These are phyloP conservation scores for Aspergillus pseudoglaucus DNA, from an alignment of 2,329 filamentous ascomycete genomes.

Conservation along the genomic window DNA sequence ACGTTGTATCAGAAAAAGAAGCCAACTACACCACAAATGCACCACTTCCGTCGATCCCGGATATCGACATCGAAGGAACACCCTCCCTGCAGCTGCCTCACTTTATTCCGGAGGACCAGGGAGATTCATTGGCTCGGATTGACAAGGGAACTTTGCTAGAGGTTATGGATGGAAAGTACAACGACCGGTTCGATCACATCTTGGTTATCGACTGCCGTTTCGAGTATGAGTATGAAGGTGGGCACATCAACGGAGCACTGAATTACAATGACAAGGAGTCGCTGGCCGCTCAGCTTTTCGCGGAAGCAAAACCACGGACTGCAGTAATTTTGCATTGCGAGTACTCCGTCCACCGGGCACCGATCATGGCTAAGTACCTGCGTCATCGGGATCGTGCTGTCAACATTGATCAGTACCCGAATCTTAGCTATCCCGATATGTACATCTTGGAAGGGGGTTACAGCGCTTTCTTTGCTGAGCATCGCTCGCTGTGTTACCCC, in stretches of 20 bases:
- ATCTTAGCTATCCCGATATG: conserved; percentile 88
- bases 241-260: conserved; percentile 85
- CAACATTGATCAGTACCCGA: conserved; percentile 81
- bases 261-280: conserved; percentile 97
- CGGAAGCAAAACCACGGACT: conserved; percentile 62
- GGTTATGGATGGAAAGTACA: conserved; percentile 80
- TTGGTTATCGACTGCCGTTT: conserved; percentile 95
- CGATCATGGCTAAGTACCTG: conserved; percentile 91
- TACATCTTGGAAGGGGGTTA: conserved; percentile 97
- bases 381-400: conserved; percentile 79
- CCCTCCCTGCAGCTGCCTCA: conserved; percentile 73
- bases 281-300: conserved; percentile 72
- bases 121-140: conserved; percentile 84
- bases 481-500: conserved; percentile 77
- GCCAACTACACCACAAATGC: conserved; percentile 50
- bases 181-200: conserved; percentile 68
- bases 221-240: conserved; percentile 96
- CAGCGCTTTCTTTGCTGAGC: conserved; percentile 78
- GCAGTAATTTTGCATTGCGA: conserved; percentile 94
- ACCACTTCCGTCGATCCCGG: conserved; percentile 68
- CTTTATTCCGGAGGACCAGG: conserved; percentile 71
- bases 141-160: conserved; percentile 72
- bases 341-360: conserved; percentile 93
- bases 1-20: conserved; percentile 75
- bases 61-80: conserved; percentile 76